Conservation (phyloP, 2,329 filamentous ascomycete species). For the Colletotrichum paranaense region DNA sequence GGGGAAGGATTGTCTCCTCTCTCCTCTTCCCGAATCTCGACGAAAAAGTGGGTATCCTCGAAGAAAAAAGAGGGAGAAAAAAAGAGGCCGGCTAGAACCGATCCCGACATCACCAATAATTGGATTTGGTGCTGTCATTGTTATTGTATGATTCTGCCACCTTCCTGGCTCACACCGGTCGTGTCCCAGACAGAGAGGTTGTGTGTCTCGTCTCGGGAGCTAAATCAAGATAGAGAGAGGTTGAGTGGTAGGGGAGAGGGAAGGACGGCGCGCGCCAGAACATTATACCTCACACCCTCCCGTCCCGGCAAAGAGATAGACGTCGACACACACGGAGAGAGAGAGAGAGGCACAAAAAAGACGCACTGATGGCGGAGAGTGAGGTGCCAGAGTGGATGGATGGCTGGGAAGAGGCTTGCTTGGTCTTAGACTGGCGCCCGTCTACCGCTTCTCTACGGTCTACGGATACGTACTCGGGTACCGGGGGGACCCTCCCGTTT, state of each 20-base stretch:
- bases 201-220: constrained; percentile 31
- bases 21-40: background rate
- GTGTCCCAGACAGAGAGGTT: constrained; percentile 35
- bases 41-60: constrained; percentile 13
- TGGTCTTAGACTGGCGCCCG: background rate
- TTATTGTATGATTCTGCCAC: constrained; percentile 20
- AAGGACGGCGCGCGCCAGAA: background rate
- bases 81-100: constrained; percentile 5
- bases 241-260: background rate
- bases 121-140: constrained; percentile 16
- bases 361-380: constrained; percentile 8
- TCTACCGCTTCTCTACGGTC: constrained; percentile 3
- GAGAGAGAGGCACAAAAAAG: background rate
- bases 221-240: constrained; percentile 24
- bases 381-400: background rate
- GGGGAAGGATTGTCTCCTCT: background rate
- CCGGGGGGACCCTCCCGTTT: background rate
- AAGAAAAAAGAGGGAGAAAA: background rate
- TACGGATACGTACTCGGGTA: background rate
- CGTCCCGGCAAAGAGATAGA: too few relatives aligned
- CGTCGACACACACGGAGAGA: too few relatives aligned
- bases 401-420: background rate
- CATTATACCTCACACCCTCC: constrained; percentile 7
- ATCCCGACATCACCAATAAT: constrained; percentile 19
- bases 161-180: constrained; percentile 26